A percentile compares a stretch with the other conserved stretches of the same genome.
Conservation (phyloP, 306 rosid genomes). For the Mucuna pruriens region DNA sequence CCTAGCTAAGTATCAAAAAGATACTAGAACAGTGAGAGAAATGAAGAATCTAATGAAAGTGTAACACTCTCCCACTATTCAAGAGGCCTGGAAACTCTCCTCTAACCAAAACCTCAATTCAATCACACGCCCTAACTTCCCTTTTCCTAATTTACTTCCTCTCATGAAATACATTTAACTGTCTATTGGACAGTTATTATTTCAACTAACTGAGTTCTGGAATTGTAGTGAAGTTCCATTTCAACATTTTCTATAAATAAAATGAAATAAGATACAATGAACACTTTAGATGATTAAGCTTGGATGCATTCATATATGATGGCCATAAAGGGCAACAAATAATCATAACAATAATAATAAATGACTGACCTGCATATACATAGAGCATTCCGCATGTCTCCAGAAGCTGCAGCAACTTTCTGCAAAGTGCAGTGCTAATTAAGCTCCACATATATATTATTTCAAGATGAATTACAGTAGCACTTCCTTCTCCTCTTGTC, state of each 20-base stretch:
- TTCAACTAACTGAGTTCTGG: neutral
- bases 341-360: constrained; percentile 1
- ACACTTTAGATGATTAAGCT: neutral
- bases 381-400: constrained; percentile 97
- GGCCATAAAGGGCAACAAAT: neutral
- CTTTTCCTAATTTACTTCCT: neutral
- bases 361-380: constrained; percentile 76
- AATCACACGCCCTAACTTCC: neutral
- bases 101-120: neutral
- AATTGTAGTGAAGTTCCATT: neutral
- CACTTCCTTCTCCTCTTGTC: neutral
- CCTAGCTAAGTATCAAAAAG: neutral
- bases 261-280: neutral
- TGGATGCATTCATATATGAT: neutral
- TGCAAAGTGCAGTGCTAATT: constrained; percentile 45
- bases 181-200: neutral
- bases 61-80: neutral
- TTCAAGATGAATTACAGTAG: constrained; percentile 5
- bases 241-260: neutral
- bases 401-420: constrained; percentile 96
- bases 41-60: neutral
- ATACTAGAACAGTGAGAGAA: neutral
- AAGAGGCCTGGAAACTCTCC: neutral
- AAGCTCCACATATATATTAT: constrained; percentile 25
- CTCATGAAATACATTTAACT: neutral